Conservation (phyloP, 116 monocot species). For the Posidonia oceanica region DNA sequence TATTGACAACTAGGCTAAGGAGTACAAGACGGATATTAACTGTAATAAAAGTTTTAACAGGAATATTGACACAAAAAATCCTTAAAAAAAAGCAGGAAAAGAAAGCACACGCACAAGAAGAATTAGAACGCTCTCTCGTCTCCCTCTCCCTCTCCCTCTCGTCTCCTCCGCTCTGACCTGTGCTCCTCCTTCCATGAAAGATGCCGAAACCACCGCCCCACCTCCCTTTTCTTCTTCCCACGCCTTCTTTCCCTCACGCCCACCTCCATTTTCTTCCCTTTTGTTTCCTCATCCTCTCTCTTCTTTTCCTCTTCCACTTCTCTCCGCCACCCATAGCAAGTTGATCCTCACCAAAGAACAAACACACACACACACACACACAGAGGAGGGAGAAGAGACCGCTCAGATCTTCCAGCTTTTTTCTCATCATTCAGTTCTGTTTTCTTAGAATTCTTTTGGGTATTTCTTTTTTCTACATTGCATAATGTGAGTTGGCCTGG, state of each 20-base stretch:
- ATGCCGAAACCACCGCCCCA: conserved; percentile 7
- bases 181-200: not conserved
- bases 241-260: not conserved
- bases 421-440: too few relatives aligned
- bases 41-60: too few relatives aligned
- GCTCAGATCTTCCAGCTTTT: not conserved
- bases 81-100: too few relatives aligned
- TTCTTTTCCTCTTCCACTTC: not conserved
- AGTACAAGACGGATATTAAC: too few relatives aligned
- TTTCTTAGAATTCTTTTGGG: too few relatives aligned
- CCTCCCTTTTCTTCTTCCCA: not conserved
- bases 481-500: too few relatives aligned
- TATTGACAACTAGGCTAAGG: too few relatives aligned
- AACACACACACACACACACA: not conserved
- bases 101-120: not conserved
- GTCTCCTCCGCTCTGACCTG: not conserved
- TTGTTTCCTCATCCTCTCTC: not conserved
- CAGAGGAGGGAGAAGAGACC: not conserved
- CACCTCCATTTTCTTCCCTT: not conserved
- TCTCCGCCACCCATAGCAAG: not conserved
- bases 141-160: too few relatives aligned
- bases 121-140: not conserved
- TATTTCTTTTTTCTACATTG: too few relatives aligned
- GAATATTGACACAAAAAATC: too few relatives aligned
- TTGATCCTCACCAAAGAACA: not conserved